phyloP scores from a whole-genome alignment of 164 flowering plant genomes.

The Chimonanthus salicifolius region DNA sequence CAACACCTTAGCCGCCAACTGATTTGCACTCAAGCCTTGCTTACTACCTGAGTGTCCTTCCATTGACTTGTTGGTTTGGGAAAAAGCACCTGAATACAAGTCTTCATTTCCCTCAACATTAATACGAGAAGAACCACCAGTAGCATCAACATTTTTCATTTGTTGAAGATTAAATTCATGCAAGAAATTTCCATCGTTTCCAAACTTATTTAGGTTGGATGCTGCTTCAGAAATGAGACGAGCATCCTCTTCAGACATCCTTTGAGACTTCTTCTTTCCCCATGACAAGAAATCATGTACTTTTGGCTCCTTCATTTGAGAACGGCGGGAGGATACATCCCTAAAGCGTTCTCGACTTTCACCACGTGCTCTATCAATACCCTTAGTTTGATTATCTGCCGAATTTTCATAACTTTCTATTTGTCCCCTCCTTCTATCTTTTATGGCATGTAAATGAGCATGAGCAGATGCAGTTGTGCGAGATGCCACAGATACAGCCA shows the following conservation, averaged over 20 bases:
- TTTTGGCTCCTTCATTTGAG: constrained; percentile 72
- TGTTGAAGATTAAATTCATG: constrained; percentile 21
- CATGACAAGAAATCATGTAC: constrained; percentile 64
- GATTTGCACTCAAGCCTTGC: constrained; percentile 59
- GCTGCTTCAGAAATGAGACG: constrained; percentile 45
- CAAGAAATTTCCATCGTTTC: constrained; percentile 70
- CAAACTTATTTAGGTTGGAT: constrained; percentile 55
- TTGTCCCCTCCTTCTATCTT: constrained; percentile 46
- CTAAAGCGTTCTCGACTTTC: constrained; percentile 30
- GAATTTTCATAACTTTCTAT: constrained; percentile 21
- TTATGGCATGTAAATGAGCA: constrained; percentile 91
- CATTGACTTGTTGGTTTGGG: constrained; percentile 8
- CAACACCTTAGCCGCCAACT: constrained; percentile 90
- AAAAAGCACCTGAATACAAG: constrained; percentile 16
- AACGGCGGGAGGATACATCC: constrained; percentile 46
- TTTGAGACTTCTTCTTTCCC: constrained; percentile 52
- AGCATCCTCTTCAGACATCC: constrained; percentile 32
- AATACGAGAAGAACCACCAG: constrained; percentile 16
- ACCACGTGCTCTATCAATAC: constrained; percentile 30
- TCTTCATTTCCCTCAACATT: constrained; percentile 15
- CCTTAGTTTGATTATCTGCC: constrained; percentile 18
- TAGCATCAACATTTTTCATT: constrained; percentile 18
- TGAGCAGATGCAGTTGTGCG: constrained; percentile 62
- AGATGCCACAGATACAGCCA: constrained; percentile 66
- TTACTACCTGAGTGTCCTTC: constrained; percentile 22